A percentile compares a stretch with the other conserved stretches of the same genome.
Evolutionary conservation across 2,329 filamentous ascomycete genomes (phyloP).

Genomic region (Cladosporium sp.): DNA sequence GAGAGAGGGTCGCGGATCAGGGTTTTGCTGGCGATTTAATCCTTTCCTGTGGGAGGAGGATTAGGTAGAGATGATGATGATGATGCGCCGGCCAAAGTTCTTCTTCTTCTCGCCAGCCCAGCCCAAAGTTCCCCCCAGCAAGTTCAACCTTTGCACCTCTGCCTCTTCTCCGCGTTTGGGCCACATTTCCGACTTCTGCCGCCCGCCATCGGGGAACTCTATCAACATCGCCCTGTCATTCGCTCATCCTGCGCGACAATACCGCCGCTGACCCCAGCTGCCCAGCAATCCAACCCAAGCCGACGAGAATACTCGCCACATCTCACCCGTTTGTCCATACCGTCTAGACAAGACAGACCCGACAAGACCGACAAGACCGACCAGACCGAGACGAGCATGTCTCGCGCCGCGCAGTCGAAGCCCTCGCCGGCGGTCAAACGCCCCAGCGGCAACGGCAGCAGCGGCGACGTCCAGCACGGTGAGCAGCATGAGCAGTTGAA

Average conservation of each 20-base stretch:
- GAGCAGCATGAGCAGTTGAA: slow-evolving; percentile 18
- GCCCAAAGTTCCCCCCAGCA: too few species aligned
- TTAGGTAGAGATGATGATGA: slow-evolving; percentile 5
- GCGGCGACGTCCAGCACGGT: slow-evolving; percentile 27
- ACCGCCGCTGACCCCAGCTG: slow-evolving; percentile 3
- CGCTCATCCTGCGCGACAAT: slow-evolving; percentile 10
- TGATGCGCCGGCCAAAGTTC: background rate
- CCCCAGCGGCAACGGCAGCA: slow-evolving; percentile 16
- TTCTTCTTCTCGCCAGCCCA: slow-evolving; percentile 1
- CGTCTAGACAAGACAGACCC: too few species aligned
- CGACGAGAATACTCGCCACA: background rate
- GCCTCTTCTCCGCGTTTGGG: background rate
- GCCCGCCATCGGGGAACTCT: background rate
- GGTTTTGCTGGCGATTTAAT: slow-evolving; percentile 5
- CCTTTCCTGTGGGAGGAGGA: too few species aligned
- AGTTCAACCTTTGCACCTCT: background rate
- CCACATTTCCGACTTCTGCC: background rate
- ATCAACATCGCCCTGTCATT: slow-evolving; percentile 1
- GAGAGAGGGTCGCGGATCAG: background rate
- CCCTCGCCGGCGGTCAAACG: slow-evolving; percentile 22
- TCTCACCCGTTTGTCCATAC: slow-evolving; percentile 1
- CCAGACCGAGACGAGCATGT: slow-evolving; percentile 29
- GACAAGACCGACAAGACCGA: too few species aligned
- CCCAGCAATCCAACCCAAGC: background rate
- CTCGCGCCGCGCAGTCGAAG: slow-evolving; percentile 29